Percentiles rank a stretch among this genome's conserved stretches.
Evolutionary conservation across 257 asterid genomes (phyloP).

Genomic region (Thymus quinquecostatus): DNA sequence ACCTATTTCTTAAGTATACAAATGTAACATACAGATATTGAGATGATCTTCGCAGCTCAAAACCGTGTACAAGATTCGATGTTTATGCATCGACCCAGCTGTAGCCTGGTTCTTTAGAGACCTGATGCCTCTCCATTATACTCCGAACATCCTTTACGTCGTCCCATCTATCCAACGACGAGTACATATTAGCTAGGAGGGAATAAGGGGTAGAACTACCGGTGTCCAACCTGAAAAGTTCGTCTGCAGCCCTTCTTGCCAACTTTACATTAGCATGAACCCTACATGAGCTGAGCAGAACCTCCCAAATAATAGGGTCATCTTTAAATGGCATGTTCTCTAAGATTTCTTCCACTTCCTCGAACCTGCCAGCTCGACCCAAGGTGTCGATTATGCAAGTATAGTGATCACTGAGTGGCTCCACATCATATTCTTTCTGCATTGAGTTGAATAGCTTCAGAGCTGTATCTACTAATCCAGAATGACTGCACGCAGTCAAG

Average conservation of each 20-base stretch:
- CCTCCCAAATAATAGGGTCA: slow-evolving; percentile 69
- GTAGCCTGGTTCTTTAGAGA: slow-evolving; percentile 62
- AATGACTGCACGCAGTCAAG: slow-evolving; percentile 74
- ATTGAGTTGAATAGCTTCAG: slow-evolving; percentile 52
- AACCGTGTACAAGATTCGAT: not conserved
- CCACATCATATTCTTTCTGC: slow-evolving; percentile 48
- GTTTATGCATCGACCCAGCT: slow-evolving; percentile 48
- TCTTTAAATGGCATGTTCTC: slow-evolving; percentile 59
- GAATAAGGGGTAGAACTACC: slow-evolving; percentile 52
- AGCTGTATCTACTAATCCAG: slow-evolving; percentile 66
- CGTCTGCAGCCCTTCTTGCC: slow-evolving; percentile 72
- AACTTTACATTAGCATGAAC: slow-evolving; percentile 53
- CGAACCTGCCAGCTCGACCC: slow-evolving; percentile 71
- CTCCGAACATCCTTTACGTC: slow-evolving; percentile 56
- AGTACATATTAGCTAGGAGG: slow-evolving; percentile 66
- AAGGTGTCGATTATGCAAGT: slow-evolving; percentile 69
- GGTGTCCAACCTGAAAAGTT: slow-evolving; percentile 55
- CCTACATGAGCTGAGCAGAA: slow-evolving; percentile 67
- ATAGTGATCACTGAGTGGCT: slow-evolving; percentile 64
- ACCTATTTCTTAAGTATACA: not conserved
- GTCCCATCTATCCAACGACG: slow-evolving; percentile 75
- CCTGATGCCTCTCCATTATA: slow-evolving; percentile 46
- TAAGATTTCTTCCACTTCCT: slow-evolving; percentile 57
- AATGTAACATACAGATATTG: not conserved
- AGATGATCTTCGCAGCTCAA: not conserved